Percentiles rank a stretch among this genome's conserved stretches.
phyloP scores from a whole-genome alignment of 306 rosid species.

The Betula pendula region DNA sequence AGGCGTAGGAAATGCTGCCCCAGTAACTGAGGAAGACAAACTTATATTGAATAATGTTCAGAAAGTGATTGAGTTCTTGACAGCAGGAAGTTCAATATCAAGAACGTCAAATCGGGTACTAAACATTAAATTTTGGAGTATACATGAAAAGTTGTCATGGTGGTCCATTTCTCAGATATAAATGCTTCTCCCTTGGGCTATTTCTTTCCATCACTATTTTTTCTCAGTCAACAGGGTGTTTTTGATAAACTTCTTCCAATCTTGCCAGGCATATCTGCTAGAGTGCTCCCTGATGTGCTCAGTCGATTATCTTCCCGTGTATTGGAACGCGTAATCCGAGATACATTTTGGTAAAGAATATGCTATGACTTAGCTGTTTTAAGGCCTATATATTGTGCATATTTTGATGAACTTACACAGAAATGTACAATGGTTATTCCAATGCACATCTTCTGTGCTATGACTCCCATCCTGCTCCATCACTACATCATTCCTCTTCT shows the following conservation, averaged over 20 bases:
- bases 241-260: slow-evolving; percentile 81
- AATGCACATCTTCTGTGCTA: slow-evolving; percentile 15
- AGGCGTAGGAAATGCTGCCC: slow-evolving; percentile 74
- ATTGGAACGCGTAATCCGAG: slow-evolving; percentile 79
- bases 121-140: neutral
- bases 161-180: neutral
- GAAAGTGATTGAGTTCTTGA: slow-evolving; percentile 74
- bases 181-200: neutral
- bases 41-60: slow-evolving; percentile 89
- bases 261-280: slow-evolving; percentile 77
- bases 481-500: slow-evolving; percentile 5
- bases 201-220: neutral
- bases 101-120: slow-evolving; percentile 67
- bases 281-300: slow-evolving; percentile 79
- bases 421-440: slow-evolving; percentile 23
- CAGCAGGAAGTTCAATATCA: slow-evolving; percentile 81
- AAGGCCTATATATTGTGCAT: slow-evolving; percentile 42
- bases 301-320: slow-evolving; percentile 87
- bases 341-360: slow-evolving; percentile 58
- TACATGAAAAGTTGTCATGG: slow-evolving; percentile 6
- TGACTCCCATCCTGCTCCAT: no score
- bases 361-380: slow-evolving; percentile 7
- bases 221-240: neutral
- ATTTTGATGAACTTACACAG: slow-evolving; percentile 22
- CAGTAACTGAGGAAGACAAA: slow-evolving; percentile 82